Evolutionary conservation across 1,139 yeast species (phyloP).

Genomic region (Ogataea hybrid): DNA sequence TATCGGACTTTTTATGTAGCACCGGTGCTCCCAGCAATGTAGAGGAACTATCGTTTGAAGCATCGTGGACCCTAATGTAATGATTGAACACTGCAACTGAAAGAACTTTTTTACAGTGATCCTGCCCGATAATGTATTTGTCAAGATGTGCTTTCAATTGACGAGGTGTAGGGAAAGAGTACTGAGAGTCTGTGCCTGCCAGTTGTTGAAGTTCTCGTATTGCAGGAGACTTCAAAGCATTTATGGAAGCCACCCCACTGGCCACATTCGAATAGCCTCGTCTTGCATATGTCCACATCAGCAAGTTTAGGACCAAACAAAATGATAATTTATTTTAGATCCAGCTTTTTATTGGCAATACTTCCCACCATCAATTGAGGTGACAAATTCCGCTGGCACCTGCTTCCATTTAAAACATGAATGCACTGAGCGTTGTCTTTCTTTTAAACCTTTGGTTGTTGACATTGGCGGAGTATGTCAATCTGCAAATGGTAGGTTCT

Average conservation of each 20-base stretch:
- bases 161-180: constrained; percentile 43
- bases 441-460: neutral
- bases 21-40: constrained; percentile 16
- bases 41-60: constrained; percentile 29
- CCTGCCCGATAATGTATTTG: constrained; percentile 51
- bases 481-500: constrained; percentile 26
- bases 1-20: constrained; percentile 10
- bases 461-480: constrained; percentile 14
- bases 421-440: neutral
- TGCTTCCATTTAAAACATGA: too few relatives aligned
- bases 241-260: constrained; percentile 2
- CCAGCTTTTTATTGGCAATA: too few relatives aligned
- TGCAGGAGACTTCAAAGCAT: constrained; percentile 13
- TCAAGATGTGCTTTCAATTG: constrained; percentile 43
- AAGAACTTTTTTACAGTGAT: constrained; percentile 47
- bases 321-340: neutral
- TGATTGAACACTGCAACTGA: constrained; percentile 59
- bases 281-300: constrained; percentile 7
- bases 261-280: constrained; percentile 6
- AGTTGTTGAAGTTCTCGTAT: constrained; percentile 18
- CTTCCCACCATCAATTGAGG: too few relatives aligned
- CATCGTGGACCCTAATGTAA: constrained; percentile 41
- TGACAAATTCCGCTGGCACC: too few relatives aligned
- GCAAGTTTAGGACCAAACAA: neutral
- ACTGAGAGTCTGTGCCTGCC: neutral